These are phyloP conservation scores for Aspergillus brasiliensis DNA, from an alignment of 2,329 filamentous ascomycete species.

Conservation along the genomic window DNA sequence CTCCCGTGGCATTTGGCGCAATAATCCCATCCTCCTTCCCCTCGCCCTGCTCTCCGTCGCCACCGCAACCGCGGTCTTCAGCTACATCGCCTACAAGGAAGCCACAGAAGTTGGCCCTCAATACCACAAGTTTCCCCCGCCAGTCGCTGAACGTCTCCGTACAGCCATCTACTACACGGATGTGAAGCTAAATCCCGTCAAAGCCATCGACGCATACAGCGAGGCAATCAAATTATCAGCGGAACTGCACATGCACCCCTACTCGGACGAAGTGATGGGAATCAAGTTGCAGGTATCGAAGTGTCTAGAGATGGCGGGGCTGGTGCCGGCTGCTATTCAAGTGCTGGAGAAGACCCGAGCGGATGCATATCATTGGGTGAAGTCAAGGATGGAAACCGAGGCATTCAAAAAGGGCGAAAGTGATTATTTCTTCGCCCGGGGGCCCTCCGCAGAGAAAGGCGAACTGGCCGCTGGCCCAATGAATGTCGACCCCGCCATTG, in stretches of 20 bases:
- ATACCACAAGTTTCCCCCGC: constrained; percentile 47
- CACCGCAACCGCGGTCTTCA: constrained; percentile 37
- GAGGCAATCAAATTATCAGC: constrained; percentile 73
- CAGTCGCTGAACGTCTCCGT: constrained; percentile 65
- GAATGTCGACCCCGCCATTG: constrained; percentile 23
- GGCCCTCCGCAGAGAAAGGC: constrained; percentile 10
- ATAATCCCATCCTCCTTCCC: constrained; percentile 46
- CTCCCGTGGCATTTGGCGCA: constrained; percentile 44
- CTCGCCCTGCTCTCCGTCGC: constrained; percentile 43
- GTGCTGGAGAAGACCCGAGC: constrained; percentile 74
- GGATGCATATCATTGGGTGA: constrained; percentile 61
- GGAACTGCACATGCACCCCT: constrained; percentile 78
- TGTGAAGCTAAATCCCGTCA: constrained; percentile 69
- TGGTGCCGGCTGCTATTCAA: constrained; percentile 70
- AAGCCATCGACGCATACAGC: constrained; percentile 81
- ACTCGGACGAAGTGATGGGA: constrained; percentile 87
- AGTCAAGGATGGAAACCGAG: constrained; percentile 19
- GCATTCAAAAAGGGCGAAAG: constrained; percentile 9
- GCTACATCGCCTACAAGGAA: constrained; percentile 48
- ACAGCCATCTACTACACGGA: constrained; percentile 86
- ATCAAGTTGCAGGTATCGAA: constrained; percentile 79
- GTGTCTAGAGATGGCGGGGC: constrained; percentile 76
- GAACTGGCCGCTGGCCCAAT: constrained; percentile 22
- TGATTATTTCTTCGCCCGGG: too few species aligned
- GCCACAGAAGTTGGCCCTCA: constrained; percentile 44